phyloP scores from a whole-genome alignment of 176 grass and related monocot species.

The Avena eriantha region DNA sequence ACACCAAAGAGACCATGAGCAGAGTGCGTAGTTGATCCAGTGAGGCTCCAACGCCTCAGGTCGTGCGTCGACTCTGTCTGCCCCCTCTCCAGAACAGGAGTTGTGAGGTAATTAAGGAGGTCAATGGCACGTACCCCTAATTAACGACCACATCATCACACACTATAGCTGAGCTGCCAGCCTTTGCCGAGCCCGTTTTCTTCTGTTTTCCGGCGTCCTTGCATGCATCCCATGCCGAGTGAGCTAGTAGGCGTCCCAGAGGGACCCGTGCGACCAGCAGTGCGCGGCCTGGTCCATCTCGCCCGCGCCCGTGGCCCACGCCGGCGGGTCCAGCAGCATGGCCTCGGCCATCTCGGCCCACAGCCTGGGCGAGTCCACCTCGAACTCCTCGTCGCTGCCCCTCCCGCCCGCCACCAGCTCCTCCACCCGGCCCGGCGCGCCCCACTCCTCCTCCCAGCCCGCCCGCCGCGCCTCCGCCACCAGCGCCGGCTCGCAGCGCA shows the following conservation, averaged over 20 bases:
- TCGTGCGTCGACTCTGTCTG: background rate
- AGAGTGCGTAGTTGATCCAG: background rate
- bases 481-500: constrained; percentile 56
- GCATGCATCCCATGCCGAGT: background rate
- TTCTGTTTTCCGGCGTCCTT: background rate
- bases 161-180: background rate
- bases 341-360: constrained; percentile 83
- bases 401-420: constrained; percentile 32
- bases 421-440: background rate
- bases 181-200: background rate
- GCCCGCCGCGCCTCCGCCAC: background rate
- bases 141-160: background rate
- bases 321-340: constrained; percentile 69
- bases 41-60: background rate
- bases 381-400: constrained; percentile 58
- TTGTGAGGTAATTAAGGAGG: background rate
- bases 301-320: constrained; percentile 43
- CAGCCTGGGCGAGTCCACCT: constrained; percentile 64
- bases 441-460: too few species aligned
- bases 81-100: background rate
- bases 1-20: background rate
- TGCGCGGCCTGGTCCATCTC: constrained; percentile 41
- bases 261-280: constrained; percentile 54
- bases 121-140: background rate
- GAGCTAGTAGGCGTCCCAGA: constrained; percentile 67